These are phyloP conservation scores for Schizosaccharomyces cryophilus DNA, from an alignment of 805 yeast species.

Conservation along the genomic window DNA sequence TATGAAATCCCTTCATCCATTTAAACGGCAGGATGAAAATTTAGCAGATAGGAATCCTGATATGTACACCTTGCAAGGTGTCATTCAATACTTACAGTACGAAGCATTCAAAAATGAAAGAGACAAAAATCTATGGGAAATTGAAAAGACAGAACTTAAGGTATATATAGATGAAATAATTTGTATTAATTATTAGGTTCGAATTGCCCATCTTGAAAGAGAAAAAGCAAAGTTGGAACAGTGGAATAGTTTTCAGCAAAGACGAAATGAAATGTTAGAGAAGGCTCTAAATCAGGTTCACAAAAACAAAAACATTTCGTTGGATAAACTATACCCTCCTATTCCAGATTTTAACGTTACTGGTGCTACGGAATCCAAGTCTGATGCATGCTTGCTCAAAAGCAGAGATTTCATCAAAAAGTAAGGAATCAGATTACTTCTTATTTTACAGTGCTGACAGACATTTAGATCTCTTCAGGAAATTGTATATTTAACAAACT, in stretches of 20 bases:
- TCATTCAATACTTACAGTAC: conserved; percentile 36
- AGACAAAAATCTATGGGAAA: conserved; percentile 34
- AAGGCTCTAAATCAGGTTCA: conserved; percentile 8
- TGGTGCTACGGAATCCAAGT: not conserved
- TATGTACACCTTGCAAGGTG: conserved; percentile 18
- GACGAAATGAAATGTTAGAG: conserved; percentile 13
- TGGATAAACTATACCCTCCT: not conserved
- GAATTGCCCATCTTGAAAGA: conserved; percentile 28
- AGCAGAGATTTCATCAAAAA: not conserved
- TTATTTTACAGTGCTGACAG: not conserved
- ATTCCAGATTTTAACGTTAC: not conserved
- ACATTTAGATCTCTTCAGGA: conserved; percentile 8
- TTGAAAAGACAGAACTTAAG: conserved; percentile 37
- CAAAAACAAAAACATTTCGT: not conserved
- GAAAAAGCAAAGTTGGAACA: conserved; percentile 22
- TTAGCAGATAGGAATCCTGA: not conserved
- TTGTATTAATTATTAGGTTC: conserved; percentile 9
- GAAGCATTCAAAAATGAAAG: conserved; percentile 40
- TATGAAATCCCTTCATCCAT: not conserved
- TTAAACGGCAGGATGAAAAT: not conserved
- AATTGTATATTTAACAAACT: conserved; percentile 12
- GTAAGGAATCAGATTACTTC: not conserved
- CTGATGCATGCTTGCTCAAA: not conserved
- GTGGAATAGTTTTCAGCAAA: conserved; percentile 10
- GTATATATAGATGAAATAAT: conserved; percentile 10